Evolutionary conservation across 1,139 yeast genomes (phyloP), one percentile per base, ranked within the genome.

Genomic region (Suhomyces anneliseae): DNA sequence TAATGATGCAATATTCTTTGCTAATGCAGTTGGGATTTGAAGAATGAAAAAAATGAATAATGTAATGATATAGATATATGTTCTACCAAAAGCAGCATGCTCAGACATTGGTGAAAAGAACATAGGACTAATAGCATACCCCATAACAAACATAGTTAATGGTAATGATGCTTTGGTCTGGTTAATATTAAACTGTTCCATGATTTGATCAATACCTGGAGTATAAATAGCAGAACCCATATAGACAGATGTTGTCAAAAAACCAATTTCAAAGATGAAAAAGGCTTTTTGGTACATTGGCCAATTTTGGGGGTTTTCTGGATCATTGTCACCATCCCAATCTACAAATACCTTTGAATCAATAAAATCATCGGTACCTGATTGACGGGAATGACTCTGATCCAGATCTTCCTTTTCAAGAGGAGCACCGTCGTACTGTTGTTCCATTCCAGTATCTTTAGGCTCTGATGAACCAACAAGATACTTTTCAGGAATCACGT

Each of bases 151-250:
- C 43, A 69, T 47, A 2, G 72, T 54, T 48, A 71, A 58, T 52
- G 79, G 66, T 54, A 67, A 54, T 38, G 64, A 53, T 46, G 72
- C 72, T 33, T 61, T 54, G 1, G 58, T 56, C 37, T 56, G 54
- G 29, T 55, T 45, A 9, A 76, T 54, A 7, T 65, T 47, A 36
- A 60, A 73, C 55, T 64, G 58, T 26, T 45, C 60, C 61, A 55
- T 61, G 27, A 71, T 58, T 34, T 65, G 55, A 8, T 59, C 60
- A 19, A 67, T 48, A n/a, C 84, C 85, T 0, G 88, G 86, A 0
- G 86, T 76, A 54, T 78, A 81, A 27, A 82, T 76, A 1, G 87
- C 81, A 1, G 86, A 73, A 5, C 82, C 85, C 74, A 81, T 78
- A 56, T 83, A 83, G 4, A 81, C 82, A 4, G 78, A 68, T 4